Percentiles rank a stretch among this genome's conserved stretches.
These are phyloP conservation scores for Nasturtium officinale DNA, from an alignment of 345 rosid genomes.

Conservation along the genomic window DNA sequence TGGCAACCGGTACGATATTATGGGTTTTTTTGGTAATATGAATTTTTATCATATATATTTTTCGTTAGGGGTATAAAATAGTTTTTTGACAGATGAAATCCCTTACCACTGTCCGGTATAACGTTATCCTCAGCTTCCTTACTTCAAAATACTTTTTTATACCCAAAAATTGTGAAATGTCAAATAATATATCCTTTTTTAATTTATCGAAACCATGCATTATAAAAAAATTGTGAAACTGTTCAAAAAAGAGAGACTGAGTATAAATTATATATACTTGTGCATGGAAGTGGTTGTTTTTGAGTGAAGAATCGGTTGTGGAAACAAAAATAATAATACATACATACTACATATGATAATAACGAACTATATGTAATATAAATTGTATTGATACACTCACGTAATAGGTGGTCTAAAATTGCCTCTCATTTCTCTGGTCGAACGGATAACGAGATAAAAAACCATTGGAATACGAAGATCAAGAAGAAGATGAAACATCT, in stretches of 20 bases:
- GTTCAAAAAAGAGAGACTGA: neutral
- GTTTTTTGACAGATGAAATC: neutral
- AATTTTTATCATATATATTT: neutral
- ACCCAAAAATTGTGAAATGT: no score
- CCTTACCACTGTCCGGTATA: neutral
- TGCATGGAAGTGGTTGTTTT: slow-evolving; percentile 1
- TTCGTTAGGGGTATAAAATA: neutral
- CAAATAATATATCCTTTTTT: no score
- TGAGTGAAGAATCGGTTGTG: neutral
- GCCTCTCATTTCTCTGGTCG: slow-evolving; percentile 92
- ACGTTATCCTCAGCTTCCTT: neutral
- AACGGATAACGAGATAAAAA: slow-evolving; percentile 91
- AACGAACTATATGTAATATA: neutral
- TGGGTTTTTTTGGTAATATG: no score
- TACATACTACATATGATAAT: slow-evolving; percentile 10
- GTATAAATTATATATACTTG: neutral
- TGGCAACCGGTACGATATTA: slow-evolving; percentile 66
- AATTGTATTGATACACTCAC: neutral
- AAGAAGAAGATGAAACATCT: slow-evolving; percentile 76
- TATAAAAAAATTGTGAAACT: neutral
- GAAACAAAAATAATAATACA: neutral
- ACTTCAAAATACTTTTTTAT: neutral
- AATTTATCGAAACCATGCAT: no score
- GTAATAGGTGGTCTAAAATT: slow-evolving; percentile 85
- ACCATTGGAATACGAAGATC: slow-evolving; percentile 91